These are phyloP conservation scores for Yamadazyma paraphyllophila DNA, from an alignment of 805 yeast species.

Conservation along the genomic window DNA sequence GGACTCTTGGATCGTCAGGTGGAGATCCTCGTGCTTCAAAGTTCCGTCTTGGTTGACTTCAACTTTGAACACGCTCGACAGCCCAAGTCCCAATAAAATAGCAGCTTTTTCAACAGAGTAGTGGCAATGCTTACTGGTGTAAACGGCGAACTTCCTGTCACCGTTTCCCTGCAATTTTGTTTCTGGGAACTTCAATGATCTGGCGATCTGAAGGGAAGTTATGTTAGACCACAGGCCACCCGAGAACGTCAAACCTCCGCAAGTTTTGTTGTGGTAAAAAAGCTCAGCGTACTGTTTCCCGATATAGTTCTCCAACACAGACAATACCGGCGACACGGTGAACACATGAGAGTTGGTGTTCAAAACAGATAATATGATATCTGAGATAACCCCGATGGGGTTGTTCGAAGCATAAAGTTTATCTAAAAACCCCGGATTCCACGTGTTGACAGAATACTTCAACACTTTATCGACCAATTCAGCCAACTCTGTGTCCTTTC, in stretches of 20 bases:
- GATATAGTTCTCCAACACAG: constrained; percentile 69
- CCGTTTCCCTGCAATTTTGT: constrained; percentile 62
- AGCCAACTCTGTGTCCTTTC: constrained; percentile 43
- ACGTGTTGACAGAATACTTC: constrained; percentile 71
- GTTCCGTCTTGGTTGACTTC: constrained; percentile 54
- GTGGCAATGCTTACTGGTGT: constrained; percentile 70
- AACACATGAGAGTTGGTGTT: constrained; percentile 86
- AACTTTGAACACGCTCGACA: constrained; percentile 59
- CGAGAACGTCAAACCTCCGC: constrained; percentile 83
- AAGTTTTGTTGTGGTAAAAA: constrained; percentile 51
- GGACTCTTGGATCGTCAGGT: constrained; percentile 42
- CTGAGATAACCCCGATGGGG: constrained; percentile 78
- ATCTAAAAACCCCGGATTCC: constrained; percentile 86
- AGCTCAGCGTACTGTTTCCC: constrained; percentile 64
- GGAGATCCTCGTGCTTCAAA: constrained; percentile 52
- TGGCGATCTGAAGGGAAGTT: constrained; percentile 73
- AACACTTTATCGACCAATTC: constrained; percentile 54
- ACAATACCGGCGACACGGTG: constrained; percentile 78
- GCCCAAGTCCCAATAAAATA: constrained; percentile 70
- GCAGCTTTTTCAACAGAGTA: constrained; percentile 83
- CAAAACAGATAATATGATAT: constrained; percentile 61
- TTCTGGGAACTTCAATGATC: constrained; percentile 64
- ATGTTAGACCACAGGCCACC: constrained; percentile 89
- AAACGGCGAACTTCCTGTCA: constrained; percentile 59
- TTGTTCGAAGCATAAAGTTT: constrained; percentile 83